phyloP scores from a whole-genome alignment of 768 basidiomycete species.

The Auricularia sp. region DNA sequence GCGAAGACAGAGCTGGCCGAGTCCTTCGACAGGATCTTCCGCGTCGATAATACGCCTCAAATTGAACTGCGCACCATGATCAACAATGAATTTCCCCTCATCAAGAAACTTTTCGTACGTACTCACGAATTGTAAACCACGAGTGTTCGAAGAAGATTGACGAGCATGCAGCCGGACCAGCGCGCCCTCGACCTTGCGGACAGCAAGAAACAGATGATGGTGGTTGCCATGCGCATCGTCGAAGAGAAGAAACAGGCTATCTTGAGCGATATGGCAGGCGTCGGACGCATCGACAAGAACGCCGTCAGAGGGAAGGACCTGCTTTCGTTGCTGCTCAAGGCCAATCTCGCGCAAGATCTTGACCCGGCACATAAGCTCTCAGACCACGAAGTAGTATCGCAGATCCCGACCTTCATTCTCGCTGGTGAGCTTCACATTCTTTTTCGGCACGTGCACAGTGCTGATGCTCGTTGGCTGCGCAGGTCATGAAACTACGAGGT shows the following conservation, averaged over 20 bases:
- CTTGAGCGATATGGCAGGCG: no score
- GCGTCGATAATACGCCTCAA: no score
- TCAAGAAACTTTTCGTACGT: conserved; percentile 12
- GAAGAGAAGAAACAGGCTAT: conserved; percentile 26
- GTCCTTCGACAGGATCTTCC: no score
- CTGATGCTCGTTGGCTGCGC: background rate
- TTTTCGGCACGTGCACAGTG: no score
- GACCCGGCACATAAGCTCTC: conserved; percentile 44
- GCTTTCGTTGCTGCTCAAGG: conserved; percentile 48
- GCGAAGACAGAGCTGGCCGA: conserved; percentile 20
- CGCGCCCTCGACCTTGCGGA: conserved; percentile 7
- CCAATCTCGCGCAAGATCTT: conserved; percentile 55
- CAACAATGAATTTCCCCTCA: conserved; percentile 18
- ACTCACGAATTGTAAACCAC: no score
- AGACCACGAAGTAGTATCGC: conserved; percentile 51
- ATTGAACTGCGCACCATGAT: no score
- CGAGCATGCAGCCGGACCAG: conserved; percentile 4
- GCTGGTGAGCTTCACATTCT: background rate
- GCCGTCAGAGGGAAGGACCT: conserved; percentile 39
- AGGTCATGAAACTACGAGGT: conserved; percentile 1
- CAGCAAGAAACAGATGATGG: conserved; percentile 10
- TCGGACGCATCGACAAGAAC: conserved; percentile 6
- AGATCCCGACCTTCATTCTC: conserved; percentile 11
- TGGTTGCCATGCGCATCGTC: conserved; percentile 21
- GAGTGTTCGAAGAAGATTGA: no score